These are phyloP conservation scores for Lomentospora prolificans DNA, from an alignment of 2,329 filamentous ascomycete species.

Conservation along the genomic window DNA sequence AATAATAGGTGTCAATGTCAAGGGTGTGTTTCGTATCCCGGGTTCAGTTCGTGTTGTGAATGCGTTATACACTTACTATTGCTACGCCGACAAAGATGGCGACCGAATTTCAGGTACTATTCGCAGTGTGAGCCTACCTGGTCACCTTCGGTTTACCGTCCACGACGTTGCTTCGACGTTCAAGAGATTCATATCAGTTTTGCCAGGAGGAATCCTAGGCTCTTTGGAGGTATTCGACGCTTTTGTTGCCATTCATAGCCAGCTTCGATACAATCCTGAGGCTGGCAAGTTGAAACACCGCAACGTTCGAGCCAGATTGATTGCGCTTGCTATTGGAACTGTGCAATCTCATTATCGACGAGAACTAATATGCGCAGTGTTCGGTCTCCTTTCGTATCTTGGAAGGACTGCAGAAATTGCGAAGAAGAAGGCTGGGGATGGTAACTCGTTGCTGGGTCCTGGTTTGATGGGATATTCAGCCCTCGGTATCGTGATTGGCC, in stretches of 20 bases:
- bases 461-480: constrained; percentile 56
- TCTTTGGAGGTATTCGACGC: constrained; percentile 52
- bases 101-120: constrained; percentile 47
- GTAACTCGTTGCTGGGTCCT: constrained; percentile 40
- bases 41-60: constrained; percentile 48
- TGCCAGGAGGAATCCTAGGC: constrained; percentile 58
- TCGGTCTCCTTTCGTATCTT: constrained; percentile 53
- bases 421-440: constrained; percentile 39
- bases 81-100: constrained; percentile 33
- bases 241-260: constrained; percentile 49
- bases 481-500: constrained; percentile 55
- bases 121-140: constrained; percentile 47
- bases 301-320: constrained; percentile 51
- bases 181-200: constrained; percentile 51
- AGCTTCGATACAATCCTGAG: constrained; percentile 42
- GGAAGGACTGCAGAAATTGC: constrained; percentile 46
- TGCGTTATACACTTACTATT: constrained; percentile 55
- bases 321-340: constrained; percentile 52
- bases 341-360: constrained; percentile 50
- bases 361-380: constrained; percentile 56
- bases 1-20: constrained; percentile 28
- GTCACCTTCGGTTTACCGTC: constrained; percentile 47
- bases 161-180: constrained; percentile 61
- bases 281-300: constrained; percentile 41
- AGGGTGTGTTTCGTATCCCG: constrained; percentile 54